Evolutionary conservation across 345 rosid genomes (phyloP), one percentile per base, ranked within the genome.

Genomic region (Noccaea bulbosa): DNA sequence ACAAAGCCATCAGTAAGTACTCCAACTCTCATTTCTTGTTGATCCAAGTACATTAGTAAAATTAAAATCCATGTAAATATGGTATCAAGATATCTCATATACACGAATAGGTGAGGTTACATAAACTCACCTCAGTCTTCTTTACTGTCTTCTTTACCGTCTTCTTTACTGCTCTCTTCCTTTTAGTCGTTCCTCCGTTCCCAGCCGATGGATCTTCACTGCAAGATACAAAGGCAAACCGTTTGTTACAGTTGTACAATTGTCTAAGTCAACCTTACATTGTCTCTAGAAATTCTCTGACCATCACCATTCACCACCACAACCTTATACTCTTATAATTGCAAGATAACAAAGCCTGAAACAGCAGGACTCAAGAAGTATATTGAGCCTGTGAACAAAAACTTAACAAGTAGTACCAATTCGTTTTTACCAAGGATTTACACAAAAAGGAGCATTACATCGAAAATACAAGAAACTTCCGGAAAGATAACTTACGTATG

Each of bases 91-190:
- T 6, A 55, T 33, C 40, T 27, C 39, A 27, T 22, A 43, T 20
- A 27, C 34, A 60, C 8, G 53, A 17, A 11, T 15, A 30, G 6
- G 4, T 20, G 43, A 10, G 32, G 37, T n/a, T 32, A 53, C 11
- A 45, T 34, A 60, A 60, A 68, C 22, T 68, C 46, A 66, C 72
- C 58, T 65, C 50, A 72, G 59, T 50, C 15, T 67, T 67, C 62
- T 52, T 71, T 22, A 8, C 55, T 37, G 39, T 34, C 17, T 0
- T 52, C 38, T 52, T 30, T 37, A n/a, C 49, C n/a, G 40, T 32
- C 10, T 22, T 58, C n/a, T 32, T 49, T 32, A 30, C 55, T 4
- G 50, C n/a, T 60, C 32, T 48, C 54, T 27, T 48, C 35, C 47
- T 69, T 41, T 48, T 76, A 2, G 39, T 7, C 11, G 5, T 41